Percentiles rank a stretch among this genome's conserved stretches.
phyloP scores from a whole-genome alignment of 2,329 filamentous ascomycete genomes.

The Cladosporium phlei region DNA sequence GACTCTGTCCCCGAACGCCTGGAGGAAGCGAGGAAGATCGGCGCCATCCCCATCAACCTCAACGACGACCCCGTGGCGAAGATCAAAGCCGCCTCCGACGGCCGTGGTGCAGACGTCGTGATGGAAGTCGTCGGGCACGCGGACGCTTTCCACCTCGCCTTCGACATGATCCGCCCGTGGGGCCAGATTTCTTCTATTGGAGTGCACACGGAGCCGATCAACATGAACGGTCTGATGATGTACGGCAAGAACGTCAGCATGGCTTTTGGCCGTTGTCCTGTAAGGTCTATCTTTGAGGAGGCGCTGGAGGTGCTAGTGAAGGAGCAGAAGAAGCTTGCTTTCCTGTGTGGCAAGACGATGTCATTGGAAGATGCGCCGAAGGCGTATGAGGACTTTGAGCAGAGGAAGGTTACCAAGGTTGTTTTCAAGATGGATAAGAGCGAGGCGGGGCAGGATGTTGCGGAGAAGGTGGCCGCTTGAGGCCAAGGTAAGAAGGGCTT shows the following conservation, averaged over 20 bases:
- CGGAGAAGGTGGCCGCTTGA: slow-evolving; percentile 6
- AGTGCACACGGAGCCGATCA: slow-evolving; percentile 43
- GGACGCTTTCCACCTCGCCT: slow-evolving; percentile 45
- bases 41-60: slow-evolving; percentile 81
- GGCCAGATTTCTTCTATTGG: slow-evolving; percentile 46
- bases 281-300: slow-evolving; percentile 46
- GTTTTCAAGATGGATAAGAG: slow-evolving; percentile 40
- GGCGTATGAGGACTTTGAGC: slow-evolving; percentile 50
- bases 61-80: slow-evolving; percentile 49
- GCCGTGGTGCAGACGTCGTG: slow-evolving; percentile 78
- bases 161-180: slow-evolving; percentile 47
- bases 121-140: slow-evolving; percentile 53
- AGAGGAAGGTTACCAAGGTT: slow-evolving; percentile 51
- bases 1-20: slow-evolving; percentile 66
- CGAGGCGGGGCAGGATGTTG: slow-evolving; percentile 5
- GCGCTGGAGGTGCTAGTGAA: slow-evolving; percentile 42
- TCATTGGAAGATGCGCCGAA: slow-evolving; percentile 46
- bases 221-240: slow-evolving; percentile 45
- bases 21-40: slow-evolving; percentile 65
- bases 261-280: slow-evolving; percentile 48
- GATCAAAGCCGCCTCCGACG: slow-evolving; percentile 70
- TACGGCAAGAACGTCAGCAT: slow-evolving; percentile 49
- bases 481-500: too few species aligned
- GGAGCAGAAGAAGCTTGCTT: slow-evolving; percentile 48
- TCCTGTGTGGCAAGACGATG: slow-evolving; percentile 53